Percentiles rank a stretch among this genome's conserved stretches.
These are phyloP conservation scores for Mycena rosella DNA, from an alignment of 768 basidiomycete species.

Conservation along the genomic window DNA sequence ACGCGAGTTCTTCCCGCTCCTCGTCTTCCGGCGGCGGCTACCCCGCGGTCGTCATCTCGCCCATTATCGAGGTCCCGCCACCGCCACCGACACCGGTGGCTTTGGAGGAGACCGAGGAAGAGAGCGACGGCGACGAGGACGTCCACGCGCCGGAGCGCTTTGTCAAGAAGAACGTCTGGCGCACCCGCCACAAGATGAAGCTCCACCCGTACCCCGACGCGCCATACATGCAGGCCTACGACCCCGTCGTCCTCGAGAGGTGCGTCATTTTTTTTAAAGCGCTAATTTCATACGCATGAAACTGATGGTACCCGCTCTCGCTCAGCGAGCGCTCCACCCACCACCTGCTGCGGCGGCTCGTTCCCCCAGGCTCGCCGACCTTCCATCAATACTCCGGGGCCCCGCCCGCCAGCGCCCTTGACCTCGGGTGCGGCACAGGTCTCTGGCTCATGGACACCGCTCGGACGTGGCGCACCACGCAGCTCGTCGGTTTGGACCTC, in stretches of 20 bases:
- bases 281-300: conserved; percentile 6
- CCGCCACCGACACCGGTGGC: neutral
- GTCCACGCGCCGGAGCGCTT: conserved; percentile 40
- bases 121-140: conserved; percentile 34
- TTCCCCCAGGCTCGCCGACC: conserved; percentile 64
- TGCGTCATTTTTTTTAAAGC: conserved; percentile 46
- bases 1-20: conserved; percentile 19
- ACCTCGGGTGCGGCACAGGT: conserved; percentile 83
- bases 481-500: conserved; percentile 77
- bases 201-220: conserved; percentile 69
- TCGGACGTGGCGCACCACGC: conserved; percentile 68
- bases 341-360: conserved; percentile 67
- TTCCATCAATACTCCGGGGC: conserved; percentile 66
- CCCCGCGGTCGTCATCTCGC: conserved; percentile 1
- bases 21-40: conserved; percentile 2
- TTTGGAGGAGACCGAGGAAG: neutral
- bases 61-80: conserved; percentile 24
- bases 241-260: conserved; percentile 69
- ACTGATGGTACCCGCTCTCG: neutral
- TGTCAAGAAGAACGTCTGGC: conserved; percentile 53
- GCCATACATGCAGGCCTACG: conserved; percentile 78
- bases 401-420: conserved; percentile 70
- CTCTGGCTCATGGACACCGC: conserved; percentile 77
- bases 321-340: conserved; percentile 76
- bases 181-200: conserved; percentile 59